Base-by-base conservation (phyloP, 1,284 basidiomycete genomes). In the Blastosporella zonata region DNA sequence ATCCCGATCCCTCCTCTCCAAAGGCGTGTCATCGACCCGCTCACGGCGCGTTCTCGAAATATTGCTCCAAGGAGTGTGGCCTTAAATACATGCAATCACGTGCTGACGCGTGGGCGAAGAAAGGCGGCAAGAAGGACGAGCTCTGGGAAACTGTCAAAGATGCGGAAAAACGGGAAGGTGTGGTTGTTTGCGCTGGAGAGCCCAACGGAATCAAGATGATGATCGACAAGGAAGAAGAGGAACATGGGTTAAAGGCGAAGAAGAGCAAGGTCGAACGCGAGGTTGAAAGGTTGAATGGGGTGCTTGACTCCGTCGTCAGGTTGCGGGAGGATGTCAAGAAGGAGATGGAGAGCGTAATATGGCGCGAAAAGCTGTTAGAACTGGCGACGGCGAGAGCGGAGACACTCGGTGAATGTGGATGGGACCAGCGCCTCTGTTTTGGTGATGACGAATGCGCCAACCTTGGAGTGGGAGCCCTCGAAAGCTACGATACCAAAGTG, bases 351-450 rank as follows among this genome's bases (percentile, higher is more conserved):
- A 70, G 81, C 31, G 71, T 87, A 6, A 52, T 73, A 2, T 87
- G 83, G 81, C 73, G 87, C 43, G 82, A 85, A 66, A 74, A 74
- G 50, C 61, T 91, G 21, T 66, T 88, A 13, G 75, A 80, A 45
- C 71, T 87, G 27, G 87, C 87, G 6, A 73, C 69, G 6, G 78
- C 78, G 36, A 73, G 85, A 20, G 78, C 84, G 8, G 79, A 80
- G 46, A 66, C 67, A 13, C 62, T 79, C 17, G 77, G 76, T 8
- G 77, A 80, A 54, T 93, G 90, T 66, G 90, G 90, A 1, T 92
- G 90, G 82, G 90, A 93, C 63, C 81, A 83, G 57, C 74, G 90
- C 22, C 70, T 93, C n/a, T 87, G 86, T 52, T 83, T 86, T 62
- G 84, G 83, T 21, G 85, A 90, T 47, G 81, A 82, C 46, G 86